A percentile compares a stretch with the other conserved stretches of the same genome.
These are phyloP conservation scores for Epichloe gansuensis DNA, from an alignment of 2,329 filamentous ascomycete species.

Conservation along the genomic window DNA sequence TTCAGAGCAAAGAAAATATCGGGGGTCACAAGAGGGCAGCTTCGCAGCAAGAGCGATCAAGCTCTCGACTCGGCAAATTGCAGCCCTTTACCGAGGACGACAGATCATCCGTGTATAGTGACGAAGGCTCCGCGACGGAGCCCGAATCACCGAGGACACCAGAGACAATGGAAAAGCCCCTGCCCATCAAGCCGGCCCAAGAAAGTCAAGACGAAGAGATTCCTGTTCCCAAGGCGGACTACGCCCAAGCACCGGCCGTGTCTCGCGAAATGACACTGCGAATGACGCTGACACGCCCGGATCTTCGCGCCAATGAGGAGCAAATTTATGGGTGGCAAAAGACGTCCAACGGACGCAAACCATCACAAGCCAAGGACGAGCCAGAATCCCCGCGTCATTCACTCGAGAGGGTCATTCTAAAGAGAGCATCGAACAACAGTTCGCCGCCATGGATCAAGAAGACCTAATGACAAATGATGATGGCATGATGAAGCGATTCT, in stretches of 20 bases:
- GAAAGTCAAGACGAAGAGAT: constrained; percentile 14
- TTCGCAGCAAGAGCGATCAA: constrained; percentile 15
- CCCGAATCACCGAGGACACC: constrained; percentile 49
- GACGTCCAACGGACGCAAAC: constrained; percentile 28
- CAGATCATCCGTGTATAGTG: constrained; percentile 40
- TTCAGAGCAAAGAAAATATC: constrained; percentile 19
- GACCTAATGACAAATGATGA: constrained; percentile 28
- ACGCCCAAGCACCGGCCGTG: constrained; percentile 39
- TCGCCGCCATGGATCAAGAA: constrained; percentile 41
- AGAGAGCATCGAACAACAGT: constrained; percentile 41
- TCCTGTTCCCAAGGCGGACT: constrained; percentile 24
- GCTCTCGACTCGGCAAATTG: constrained; percentile 35
- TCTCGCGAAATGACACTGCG: constrained; percentile 86
- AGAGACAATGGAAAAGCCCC: constrained; percentile 31
- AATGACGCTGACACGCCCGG: constrained; percentile 87
- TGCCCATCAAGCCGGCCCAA: constrained; percentile 16
- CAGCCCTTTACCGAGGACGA: constrained; percentile 49
- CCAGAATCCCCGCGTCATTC: constrained; percentile 17
- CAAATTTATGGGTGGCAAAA: constrained; percentile 59
- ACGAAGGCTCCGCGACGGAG: constrained; percentile 42
- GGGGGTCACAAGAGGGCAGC: constrained; percentile 10
- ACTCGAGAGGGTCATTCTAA: constrained; percentile 29
- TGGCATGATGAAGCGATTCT: constrained; percentile 49
- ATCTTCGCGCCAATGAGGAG: constrained; percentile 65
- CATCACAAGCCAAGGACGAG: constrained; percentile 29